Evolutionary conservation across 2,329 filamentous ascomycete genomes (phyloP).

Genomic region (Cryphonectria naterciae): DNA sequence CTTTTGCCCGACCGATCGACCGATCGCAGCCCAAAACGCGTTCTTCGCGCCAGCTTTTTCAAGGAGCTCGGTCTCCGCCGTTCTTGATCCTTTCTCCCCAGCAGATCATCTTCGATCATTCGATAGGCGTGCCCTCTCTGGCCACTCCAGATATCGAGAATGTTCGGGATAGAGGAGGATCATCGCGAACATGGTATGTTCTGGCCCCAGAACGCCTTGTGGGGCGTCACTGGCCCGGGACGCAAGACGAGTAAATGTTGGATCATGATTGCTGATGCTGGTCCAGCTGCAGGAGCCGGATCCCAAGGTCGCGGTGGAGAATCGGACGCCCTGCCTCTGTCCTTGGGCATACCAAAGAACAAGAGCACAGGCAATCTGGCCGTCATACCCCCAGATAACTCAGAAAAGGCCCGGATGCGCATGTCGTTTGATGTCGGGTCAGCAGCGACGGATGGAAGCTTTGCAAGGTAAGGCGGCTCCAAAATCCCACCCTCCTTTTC

Average conservation of each 20-base stretch:
- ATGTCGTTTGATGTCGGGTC: conserved; percentile 78
- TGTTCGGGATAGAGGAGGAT: conserved; percentile 50
- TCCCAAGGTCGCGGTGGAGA: conserved; percentile 7
- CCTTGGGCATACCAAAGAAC: conserved; percentile 64
- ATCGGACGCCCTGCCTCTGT: conserved; percentile 31
- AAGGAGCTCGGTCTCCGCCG: background rate
- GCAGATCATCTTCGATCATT: background rate
- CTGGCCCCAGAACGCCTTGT: conserved; percentile 22
- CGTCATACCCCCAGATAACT: conserved; percentile 47
- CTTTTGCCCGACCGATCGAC: background rate
- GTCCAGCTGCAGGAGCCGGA: conserved; percentile 15
- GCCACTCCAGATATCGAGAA: conserved; percentile 37
- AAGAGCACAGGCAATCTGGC: conserved; percentile 67
- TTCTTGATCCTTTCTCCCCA: background rate
- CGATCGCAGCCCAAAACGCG: background rate
- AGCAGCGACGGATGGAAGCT: conserved; percentile 67
- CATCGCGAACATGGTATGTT: conserved; percentile 47
- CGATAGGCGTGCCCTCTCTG: background rate
- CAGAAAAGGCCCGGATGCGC: conserved; percentile 66
- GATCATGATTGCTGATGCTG: conserved; percentile 19
- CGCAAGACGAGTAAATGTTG: background rate
- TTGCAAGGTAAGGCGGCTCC: conserved; percentile 67
- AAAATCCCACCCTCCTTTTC: conserved; percentile 18
- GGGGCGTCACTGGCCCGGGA: conserved; percentile 14
- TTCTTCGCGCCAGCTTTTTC: conserved; percentile 2